Evolutionary conservation across 768 basidiomycete genomes (phyloP), one percentile per base, ranked within the genome.

Genomic region (Pleurotus giganteus): DNA sequence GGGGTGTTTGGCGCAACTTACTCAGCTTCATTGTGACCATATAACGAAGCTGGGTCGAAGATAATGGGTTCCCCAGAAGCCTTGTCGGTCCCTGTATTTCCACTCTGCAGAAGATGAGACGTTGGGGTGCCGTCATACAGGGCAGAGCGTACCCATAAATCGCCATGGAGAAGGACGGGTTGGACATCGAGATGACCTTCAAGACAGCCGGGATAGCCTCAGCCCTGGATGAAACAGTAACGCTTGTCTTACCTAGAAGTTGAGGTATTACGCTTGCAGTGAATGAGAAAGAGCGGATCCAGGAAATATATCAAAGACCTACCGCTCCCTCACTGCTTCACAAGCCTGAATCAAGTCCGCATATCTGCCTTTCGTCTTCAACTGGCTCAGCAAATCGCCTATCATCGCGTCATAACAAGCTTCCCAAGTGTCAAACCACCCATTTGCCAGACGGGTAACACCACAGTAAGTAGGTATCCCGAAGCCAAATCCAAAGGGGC

Each of bases 1-100:
- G 26, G 19, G 12, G 54, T 15, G 31, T 23, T 8, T 13, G 31
- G 12, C 9, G 19, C 41, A 27, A 67, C 82, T 69, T 61, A 91
- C 90, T 92, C 90, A 12, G 86, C 85, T 70, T 92, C 90, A 57
- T 85, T 85, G 61, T 91, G 90, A 2, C 90, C 90, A 60, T 80
- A 91, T 63, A 83, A 88, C 3, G 87, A 88, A 2, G 89, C 83
- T 2, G 89, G 88, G 61, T 92, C 89, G 59, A 83, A 91, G 37
- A 91, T 85, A 1, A 89, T 70, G 0, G 90, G 87, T 51, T 82
- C 66, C 4, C 78, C 80, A 4, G 75, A 82, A 21, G 55, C 51
- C 32, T 62, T 65, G 57, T 89, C 84, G 21, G 79, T 72, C 6
- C 90, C 89, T 2, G 77, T 82, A 64, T 91, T 91, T 5, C 89